A percentile compares a stretch with the other conserved stretches of the same genome.
phyloP scores from a whole-genome alignment of 139 green algal species.

The Chlamydomonas sp. region DNA sequence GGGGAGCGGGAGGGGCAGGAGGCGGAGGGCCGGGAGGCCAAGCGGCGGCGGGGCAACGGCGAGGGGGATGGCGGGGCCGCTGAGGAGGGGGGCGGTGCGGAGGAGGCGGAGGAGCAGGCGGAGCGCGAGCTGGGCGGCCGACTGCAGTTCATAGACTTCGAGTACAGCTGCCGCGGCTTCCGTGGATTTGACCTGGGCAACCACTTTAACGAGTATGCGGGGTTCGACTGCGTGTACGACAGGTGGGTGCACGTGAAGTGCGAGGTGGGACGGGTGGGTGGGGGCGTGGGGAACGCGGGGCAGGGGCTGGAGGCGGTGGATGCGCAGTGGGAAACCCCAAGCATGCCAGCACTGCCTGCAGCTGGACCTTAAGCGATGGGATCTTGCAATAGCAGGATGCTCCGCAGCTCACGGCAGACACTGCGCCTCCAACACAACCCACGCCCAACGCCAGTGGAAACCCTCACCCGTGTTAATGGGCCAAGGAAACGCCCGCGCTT shows the following conservation, averaged over 20 bases:
- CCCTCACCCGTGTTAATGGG: background rate
- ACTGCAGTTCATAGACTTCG: constrained; percentile 96
- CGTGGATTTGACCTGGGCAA: constrained; percentile 92
- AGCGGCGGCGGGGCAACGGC: background rate
- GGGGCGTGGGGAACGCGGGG: background rate
- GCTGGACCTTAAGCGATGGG: no score
- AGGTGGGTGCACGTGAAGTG: constrained; percentile 40
- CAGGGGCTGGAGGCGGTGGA: background rate
- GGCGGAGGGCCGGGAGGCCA: background rate
- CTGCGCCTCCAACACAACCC: no score
- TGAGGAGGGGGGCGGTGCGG: background rate
- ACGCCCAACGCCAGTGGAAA: no score
- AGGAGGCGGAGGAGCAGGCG: constrained; percentile 8
- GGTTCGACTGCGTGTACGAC: constrained; percentile 93
- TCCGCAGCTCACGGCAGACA: no score
- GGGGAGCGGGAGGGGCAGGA: no score
- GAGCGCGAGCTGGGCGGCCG: background rate
- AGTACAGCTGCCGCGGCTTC: constrained; percentile 86
- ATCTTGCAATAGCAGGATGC: no score
- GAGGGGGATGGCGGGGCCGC: background rate
- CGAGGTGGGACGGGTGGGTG: background rate
- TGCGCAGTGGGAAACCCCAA: background rate
- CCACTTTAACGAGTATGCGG: constrained; percentile 98
- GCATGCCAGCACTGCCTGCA: no score
- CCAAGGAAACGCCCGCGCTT: no score